Conservation (phyloP, 83 land plant genomes). For the Thuja plicata region DNA sequence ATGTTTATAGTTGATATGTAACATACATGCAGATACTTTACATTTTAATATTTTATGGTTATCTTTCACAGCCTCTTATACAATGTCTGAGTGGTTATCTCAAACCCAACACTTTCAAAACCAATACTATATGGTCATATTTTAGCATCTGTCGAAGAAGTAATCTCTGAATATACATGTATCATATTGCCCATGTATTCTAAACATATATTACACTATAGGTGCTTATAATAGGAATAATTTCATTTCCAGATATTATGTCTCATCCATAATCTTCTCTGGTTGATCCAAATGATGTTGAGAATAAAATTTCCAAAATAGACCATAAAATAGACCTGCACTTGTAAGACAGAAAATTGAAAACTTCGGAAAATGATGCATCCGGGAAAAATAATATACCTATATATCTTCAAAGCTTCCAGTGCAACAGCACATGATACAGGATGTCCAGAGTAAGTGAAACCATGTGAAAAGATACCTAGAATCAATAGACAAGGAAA, state of each 20-base stretch:
- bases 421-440: constrained; percentile 97
- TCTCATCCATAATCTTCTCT: not conserved
- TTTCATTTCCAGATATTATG: not conserved
- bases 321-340: constrained; percentile 1
- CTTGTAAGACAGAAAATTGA: not conserved
- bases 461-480: constrained; percentile 95
- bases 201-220: too few species aligned
- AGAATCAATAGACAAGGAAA: constrained; percentile 16
- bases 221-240: not conserved
- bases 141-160: not conserved
- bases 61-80: not conserved
- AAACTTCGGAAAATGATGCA: not conserved
- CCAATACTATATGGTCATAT: not conserved
- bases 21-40: too few species aligned
- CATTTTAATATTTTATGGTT: not conserved
- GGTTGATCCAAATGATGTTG: not conserved
- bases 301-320: not conserved
- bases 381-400: constrained; percentile 38
- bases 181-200: not conserved
- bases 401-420: constrained; percentile 87
- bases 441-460: constrained; percentile 98
- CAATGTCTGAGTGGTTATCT: not conserved
- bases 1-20: too few species aligned
- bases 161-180: too few species aligned
- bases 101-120: not conserved